These are phyloP conservation scores for Apiospora koreana DNA, from an alignment of 2,329 filamentous ascomycete genomes.

Conservation along the genomic window DNA sequence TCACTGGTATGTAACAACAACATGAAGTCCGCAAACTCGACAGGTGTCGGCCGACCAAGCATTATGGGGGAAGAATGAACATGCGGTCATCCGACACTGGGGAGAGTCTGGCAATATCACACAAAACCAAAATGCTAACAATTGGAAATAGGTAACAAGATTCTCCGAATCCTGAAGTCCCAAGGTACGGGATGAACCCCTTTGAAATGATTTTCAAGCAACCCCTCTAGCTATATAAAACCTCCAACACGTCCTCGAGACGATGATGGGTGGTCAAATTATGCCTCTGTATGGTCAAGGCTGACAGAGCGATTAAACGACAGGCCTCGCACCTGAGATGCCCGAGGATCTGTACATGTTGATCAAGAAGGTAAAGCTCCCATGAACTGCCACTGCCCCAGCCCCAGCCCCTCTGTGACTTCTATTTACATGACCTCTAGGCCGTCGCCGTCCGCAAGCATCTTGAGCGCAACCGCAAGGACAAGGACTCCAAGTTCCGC, in stretches of 20 bases:
- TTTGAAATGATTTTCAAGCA: background rate
- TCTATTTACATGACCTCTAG: constrained; percentile 44
- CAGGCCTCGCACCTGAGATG: constrained; percentile 97
- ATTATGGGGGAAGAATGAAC: background rate
- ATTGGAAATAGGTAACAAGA: constrained; percentile 84
- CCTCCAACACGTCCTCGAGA: constrained; percentile 12
- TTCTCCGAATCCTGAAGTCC: constrained; percentile 97
- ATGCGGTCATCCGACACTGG: background rate
- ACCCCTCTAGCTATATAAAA: constrained; percentile 4
- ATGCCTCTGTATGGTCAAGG: constrained; percentile 88
- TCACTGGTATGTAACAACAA: constrained; percentile 74
- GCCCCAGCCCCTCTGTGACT: background rate
- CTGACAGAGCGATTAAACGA: constrained; percentile 84
- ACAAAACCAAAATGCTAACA: constrained; percentile 39
- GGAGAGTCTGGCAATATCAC: constrained; percentile 3
- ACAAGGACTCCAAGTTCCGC: constrained; percentile 99
- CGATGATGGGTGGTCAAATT: constrained; percentile 18
- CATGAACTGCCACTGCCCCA: background rate
- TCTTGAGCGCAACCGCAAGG: constrained; percentile 99
- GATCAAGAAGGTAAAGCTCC: constrained; percentile 89
- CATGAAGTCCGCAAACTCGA: background rate
- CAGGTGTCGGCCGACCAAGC: background rate
- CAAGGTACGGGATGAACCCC: constrained; percentile 73
- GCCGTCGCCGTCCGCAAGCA: constrained; percentile 99
- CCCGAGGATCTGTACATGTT: constrained; percentile 99